These are phyloP conservation scores for Aspergillus steynii DNA, from an alignment of 495 filamentous ascomycete genomes.

Conservation along the genomic window DNA sequence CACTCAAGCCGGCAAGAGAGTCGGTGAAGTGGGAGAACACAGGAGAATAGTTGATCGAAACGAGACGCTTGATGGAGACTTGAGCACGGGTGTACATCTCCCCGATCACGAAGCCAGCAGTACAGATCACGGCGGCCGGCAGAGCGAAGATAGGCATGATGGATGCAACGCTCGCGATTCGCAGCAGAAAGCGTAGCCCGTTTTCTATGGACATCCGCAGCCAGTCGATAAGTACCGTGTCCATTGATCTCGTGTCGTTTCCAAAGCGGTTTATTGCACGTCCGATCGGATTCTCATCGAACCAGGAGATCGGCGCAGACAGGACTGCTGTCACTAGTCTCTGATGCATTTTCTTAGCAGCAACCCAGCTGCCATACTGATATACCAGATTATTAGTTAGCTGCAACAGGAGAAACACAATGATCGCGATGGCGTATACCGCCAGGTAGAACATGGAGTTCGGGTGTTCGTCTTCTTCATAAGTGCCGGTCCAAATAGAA, in stretches of 20 bases:
- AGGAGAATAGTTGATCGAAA: slow-evolving; percentile 47
- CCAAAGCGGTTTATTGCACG: slow-evolving; percentile 87
- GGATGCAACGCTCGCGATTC: slow-evolving; percentile 45
- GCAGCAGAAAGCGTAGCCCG: slow-evolving; percentile 38
- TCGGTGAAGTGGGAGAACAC: slow-evolving; percentile 53
- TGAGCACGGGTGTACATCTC: slow-evolving; percentile 52
- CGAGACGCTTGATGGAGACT: slow-evolving; percentile 43
- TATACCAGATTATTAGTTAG: slow-evolving; percentile 26
- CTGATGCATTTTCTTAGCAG: slow-evolving; percentile 57
- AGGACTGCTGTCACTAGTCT: slow-evolving; percentile 69
- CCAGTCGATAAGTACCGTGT: slow-evolving; percentile 45
- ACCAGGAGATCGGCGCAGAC: slow-evolving; percentile 83
- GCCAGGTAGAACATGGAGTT: slow-evolving; percentile 25
- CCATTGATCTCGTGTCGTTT: slow-evolving; percentile 65
- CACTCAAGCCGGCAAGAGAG: slow-evolving; percentile 45
- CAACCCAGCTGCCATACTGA: slow-evolving; percentile 40
- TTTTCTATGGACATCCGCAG: slow-evolving; percentile 41
- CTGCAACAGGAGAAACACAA: slow-evolving; percentile 22
- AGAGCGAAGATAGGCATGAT: slow-evolving; percentile 52
- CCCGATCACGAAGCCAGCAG: slow-evolving; percentile 42
- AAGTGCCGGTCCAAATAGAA: slow-evolving; percentile 28
- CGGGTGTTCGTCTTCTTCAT: slow-evolving; percentile 18
- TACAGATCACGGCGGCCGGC: slow-evolving; percentile 41
- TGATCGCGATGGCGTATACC: slow-evolving; percentile 23
- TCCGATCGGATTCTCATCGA: slow-evolving; percentile 84